Conservation (phyloP, 148 eudicot species). For the Rhododendron mucronatum region DNA sequence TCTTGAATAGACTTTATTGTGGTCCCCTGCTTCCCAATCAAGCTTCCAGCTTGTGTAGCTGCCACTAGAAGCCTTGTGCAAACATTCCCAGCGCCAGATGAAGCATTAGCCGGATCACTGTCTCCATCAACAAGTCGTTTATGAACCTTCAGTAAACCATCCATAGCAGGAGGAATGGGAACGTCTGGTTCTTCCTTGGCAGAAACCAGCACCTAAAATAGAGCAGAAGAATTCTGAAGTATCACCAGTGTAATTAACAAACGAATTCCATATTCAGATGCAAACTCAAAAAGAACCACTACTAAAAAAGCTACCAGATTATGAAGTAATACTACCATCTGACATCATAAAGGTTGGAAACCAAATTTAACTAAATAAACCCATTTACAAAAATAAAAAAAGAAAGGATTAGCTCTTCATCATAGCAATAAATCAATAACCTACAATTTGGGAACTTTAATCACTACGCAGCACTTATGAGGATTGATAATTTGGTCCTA, state of each 20-base stretch:
- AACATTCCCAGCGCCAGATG: conserved; percentile 22
- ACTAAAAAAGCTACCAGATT: background rate
- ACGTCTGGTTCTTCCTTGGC: conserved; percentile 57
- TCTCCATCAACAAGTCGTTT: conserved; percentile 37
- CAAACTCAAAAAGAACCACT: background rate
- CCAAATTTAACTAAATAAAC: background rate
- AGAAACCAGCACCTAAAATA: conserved; percentile 43
- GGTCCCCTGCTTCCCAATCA: conserved; percentile 59
- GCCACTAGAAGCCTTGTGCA: conserved; percentile 47
- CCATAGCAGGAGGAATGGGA: conserved; percentile 43
- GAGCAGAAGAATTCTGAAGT: background rate
- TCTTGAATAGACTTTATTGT: conserved; percentile 56
- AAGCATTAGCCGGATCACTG: conserved; percentile 27
- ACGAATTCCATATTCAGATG: background rate
- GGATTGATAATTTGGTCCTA: background rate
- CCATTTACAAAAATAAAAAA: background rate
- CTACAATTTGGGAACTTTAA: background rate
- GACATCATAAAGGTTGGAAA: background rate
- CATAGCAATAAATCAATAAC: background rate
- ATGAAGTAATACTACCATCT: background rate
- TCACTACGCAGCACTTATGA: background rate
- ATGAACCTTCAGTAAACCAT: conserved; percentile 45
- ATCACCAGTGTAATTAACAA: background rate
- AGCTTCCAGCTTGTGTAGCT: conserved; percentile 48
- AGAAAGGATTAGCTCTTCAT: background rate